phyloP scores from a whole-genome alignment of 78 protist species.

The Dictyostelium discoideum region DNA sequence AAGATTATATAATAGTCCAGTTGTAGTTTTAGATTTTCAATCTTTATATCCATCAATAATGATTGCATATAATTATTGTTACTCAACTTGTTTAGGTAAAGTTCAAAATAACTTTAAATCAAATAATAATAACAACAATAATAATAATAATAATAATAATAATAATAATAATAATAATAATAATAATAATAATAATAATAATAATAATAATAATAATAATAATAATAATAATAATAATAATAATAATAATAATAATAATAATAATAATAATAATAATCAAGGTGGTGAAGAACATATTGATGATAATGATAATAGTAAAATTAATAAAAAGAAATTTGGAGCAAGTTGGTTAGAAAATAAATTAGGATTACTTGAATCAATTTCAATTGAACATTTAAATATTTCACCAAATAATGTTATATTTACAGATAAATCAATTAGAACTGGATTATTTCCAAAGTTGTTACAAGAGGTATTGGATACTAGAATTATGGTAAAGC shows the following conservation, averaged over 20 bases:
- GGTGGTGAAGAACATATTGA: no score
- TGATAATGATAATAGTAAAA: background rate
- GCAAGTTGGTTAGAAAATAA: slow-evolving; percentile 28
- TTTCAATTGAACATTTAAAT: background rate
- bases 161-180: no score
- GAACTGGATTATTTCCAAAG: slow-evolving; percentile 96
- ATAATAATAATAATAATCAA: no score
- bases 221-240: background rate
- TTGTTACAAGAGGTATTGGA: slow-evolving; percentile 95
- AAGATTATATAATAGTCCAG: slow-evolving; percentile 91
- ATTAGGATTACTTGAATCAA: slow-evolving; percentile 61
- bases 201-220: background rate
- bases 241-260: no score
- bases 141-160: background rate
- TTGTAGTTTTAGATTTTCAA: slow-evolving; percentile 96
- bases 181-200: no score
- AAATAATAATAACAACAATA: background rate
- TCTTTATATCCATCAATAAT: slow-evolving; percentile 97
- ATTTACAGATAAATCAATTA: slow-evolving; percentile 69
- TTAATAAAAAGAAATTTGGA: slow-evolving; percentile 62
- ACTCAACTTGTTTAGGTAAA: slow-evolving; percentile 81
- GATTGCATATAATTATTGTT: slow-evolving; percentile 98
- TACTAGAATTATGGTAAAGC: slow-evolving; percentile 95
- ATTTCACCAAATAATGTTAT: slow-evolving; percentile 90
- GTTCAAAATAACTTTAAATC: background rate